Evolutionary conservation across 2,329 filamentous ascomycete genomes (phyloP), one percentile per base, ranked within the genome.

Genomic region (Huntiella abstrusa): DNA sequence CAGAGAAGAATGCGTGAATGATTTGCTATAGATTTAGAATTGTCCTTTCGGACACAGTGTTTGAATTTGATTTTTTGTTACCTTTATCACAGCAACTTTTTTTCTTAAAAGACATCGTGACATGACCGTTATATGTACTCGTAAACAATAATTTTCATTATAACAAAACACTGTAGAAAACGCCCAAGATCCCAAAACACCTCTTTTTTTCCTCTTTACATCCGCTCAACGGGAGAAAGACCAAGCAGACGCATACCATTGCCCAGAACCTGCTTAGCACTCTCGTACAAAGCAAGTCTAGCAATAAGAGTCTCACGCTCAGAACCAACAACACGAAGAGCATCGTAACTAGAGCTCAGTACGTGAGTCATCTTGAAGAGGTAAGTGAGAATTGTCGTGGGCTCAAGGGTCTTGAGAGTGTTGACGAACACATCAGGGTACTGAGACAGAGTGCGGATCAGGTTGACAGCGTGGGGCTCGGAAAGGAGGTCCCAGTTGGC

Each of bases 311-410:
- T 63, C 58, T 81, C 77, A 28, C 66, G 67, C 62, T 88, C 82
- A 51, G 77, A 82, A 46, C 83, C 82, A n/a, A 92, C 75, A 46
- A 91, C 83, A 57, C 82, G 75, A 51, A 92, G 67, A 50, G 83
- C 77, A 56, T 87, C 83, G 62, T 92, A 92, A 59, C 80, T 85
- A 46, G 74, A 79, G 64, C 79, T 85, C 46, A 92, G 62, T 19
- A 75, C 68, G 61, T 92, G 84, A 3, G 82, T 83, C 77, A 92
- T 82, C 70, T 83, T 84, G 69, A 88, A 91, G 39, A 91, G 68
- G 59, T 88, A 85, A n/a, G 62, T 64, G 52, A 65, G 58, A 48
- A 62, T 59, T 5, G 63, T 65, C 8, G 68, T 71, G 15, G 83
- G 83, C 62, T 92, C 86, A 16, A 86, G 71, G 0, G 83, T 92